Conservation (phyloP, 2,329 filamentous ascomycete genomes). For the Fusarium paranaense region DNA sequence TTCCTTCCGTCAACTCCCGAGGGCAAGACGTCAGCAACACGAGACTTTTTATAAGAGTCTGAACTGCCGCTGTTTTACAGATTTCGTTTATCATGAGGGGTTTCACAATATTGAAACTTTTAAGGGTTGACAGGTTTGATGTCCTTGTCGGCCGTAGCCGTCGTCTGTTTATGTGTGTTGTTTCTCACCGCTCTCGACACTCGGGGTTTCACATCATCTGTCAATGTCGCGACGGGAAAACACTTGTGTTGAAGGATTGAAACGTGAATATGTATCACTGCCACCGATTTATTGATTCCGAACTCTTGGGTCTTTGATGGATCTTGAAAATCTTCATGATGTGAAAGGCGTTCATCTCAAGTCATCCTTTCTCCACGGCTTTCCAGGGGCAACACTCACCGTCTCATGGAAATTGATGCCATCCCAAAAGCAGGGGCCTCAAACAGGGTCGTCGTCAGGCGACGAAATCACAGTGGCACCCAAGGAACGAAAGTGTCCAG, state of each 20-base stretch:
- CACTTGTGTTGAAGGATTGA: neutral
- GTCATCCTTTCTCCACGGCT: neutral
- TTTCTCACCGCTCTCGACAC: neutral
- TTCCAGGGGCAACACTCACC: neutral
- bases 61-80: neutral
- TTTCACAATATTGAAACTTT: constrained; percentile 2
- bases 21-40: constrained; percentile 4
- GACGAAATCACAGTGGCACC: neutral
- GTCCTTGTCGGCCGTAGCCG: neutral
- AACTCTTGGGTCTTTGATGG: neutral
- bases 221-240: neutral
- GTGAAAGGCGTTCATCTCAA: neutral
- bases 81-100: neutral
- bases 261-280: neutral
- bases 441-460: constrained; percentile 13
- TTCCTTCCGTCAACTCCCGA: constrained; percentile 13
- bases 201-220: neutral
- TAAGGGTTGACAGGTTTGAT: constrained; percentile 1
- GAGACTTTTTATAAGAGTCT: constrained; percentile 5
- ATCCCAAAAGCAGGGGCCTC: constrained; percentile 16
- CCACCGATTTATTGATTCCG: neutral
- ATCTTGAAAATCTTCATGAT: neutral
- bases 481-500: constrained; percentile 5
- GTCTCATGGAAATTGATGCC: constrained; percentile 13
- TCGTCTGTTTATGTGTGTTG: neutral